phyloP scores from a whole-genome alignment of 2,329 filamentous ascomycete genomes.

The Aspergillus hortae region DNA sequence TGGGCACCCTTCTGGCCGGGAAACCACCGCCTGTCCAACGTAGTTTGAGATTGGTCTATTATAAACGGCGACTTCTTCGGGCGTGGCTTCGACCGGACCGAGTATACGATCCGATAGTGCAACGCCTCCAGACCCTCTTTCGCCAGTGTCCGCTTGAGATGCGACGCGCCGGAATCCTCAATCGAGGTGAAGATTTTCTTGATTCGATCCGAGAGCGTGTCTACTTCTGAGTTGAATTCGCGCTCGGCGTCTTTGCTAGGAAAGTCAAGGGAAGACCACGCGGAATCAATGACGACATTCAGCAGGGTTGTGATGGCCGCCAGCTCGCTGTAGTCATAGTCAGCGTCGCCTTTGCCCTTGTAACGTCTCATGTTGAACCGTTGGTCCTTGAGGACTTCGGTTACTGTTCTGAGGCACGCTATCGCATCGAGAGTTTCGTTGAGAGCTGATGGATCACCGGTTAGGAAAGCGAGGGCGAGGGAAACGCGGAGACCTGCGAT shows the following conservation, averaged over 20 bases:
- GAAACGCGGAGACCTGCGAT: constrained; percentile 39
- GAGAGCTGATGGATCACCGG: constrained; percentile 24
- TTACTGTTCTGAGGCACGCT: constrained; percentile 29
- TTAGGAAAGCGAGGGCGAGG: constrained; percentile 36
- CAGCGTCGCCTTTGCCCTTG: constrained; percentile 17
- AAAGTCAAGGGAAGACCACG: constrained; percentile 34
- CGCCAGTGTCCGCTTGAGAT: constrained; percentile 69
- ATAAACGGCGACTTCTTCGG: constrained; percentile 48
- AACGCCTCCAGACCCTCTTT: constrained; percentile 73
- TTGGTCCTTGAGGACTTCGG: constrained; percentile 22
- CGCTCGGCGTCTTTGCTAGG: constrained; percentile 35
- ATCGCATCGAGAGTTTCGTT: constrained; percentile 23
- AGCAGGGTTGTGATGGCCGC: constrained; percentile 64
- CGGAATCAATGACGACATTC: constrained; percentile 71
- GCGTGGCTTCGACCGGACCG: constrained; percentile 63
- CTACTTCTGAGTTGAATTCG: constrained; percentile 68
- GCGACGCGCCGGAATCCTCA: constrained; percentile 68
- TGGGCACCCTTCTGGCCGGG: not conserved
- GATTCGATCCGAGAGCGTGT: constrained; percentile 60
- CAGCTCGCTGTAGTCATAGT: constrained; percentile 63
- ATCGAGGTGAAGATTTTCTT: constrained; percentile 60
- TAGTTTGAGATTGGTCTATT: constrained; percentile 8
- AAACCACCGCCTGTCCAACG: not conserved
- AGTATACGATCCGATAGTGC: constrained; percentile 67
- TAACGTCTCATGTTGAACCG: constrained; percentile 31